Base-by-base conservation (phyloP, 2,329 filamentous ascomycete genomes). In the Delphinella strobiligena region DNA sequence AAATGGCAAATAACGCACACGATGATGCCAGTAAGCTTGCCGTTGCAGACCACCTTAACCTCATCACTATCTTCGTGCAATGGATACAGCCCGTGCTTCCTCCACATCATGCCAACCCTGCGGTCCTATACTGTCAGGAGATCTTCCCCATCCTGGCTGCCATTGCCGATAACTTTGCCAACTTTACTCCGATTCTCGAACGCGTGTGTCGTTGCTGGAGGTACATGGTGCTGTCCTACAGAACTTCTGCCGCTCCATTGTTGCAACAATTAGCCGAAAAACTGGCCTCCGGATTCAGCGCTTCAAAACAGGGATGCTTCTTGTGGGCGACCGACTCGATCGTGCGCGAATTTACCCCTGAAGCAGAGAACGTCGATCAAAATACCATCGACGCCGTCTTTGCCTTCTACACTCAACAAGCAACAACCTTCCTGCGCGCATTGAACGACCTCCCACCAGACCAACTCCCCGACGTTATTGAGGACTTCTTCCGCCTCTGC, bases 311-410 rank as follows among this genome's bases (percentile, higher is more conserved):
- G 61, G 91, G 91, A 10, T 95, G 89, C 59, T 98, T 98, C 71
- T 70, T 98, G n/a, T 98, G 91, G 91, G 89, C 91, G 1, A 95
- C 89, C 2, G 84, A 88, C 48, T 86, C 89, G 7, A 93, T 98
- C 46, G 74, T 98, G 19, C 82, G 91, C 43, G 91, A 98, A 59
- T 98, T 96, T 56, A 91, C 86, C 0, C 85, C 93, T 51, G 87
- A 89, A 31, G 77, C 83, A 31, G 87, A 94, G 50, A 77, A 83
- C 45, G 83, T 96, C 15, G 81, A 89, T 40, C 72, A 80, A 37
- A 68, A 74, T n/a, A 93, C 86, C 4, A 84, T 83, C 12, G 78
- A 86, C 40, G 82, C 82, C 47, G 93, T 98, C 41, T 98, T 93
- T 63, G 75, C 76, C 42, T 98, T 98, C 64, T 95, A 94, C 56